A percentile compares a stretch with the other conserved stretches of the same genome.
Evolutionary conservation across 495 filamentous ascomycete species (phyloP).

Genomic region (Aspergillus ostianus): DNA sequence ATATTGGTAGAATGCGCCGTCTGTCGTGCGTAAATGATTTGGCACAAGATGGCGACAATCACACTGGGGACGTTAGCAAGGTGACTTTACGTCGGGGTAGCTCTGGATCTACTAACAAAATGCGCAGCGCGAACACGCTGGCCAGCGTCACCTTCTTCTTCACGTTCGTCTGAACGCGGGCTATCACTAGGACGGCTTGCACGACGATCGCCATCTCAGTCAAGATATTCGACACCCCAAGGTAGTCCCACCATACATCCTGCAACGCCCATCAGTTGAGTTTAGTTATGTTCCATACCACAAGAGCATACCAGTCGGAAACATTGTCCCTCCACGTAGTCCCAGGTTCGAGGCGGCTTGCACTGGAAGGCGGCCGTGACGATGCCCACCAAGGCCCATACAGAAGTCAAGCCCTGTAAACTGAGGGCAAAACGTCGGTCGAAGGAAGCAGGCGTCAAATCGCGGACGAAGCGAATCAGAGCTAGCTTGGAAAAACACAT

Average conservation of each 20-base stretch:
- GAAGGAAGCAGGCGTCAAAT: conserved; percentile 17
- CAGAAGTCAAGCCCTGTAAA: conserved; percentile 23
- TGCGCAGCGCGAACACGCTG: conserved; percentile 33
- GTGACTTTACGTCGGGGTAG: neutral
- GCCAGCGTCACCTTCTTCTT: conserved; percentile 29
- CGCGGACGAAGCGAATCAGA: conserved; percentile 28
- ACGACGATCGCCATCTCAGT: conserved; percentile 39
- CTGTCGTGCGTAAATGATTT: conserved; percentile 29
- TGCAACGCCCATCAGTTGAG: conserved; percentile 18
- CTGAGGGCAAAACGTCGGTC: conserved; percentile 22
- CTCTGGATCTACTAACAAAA: conserved; percentile 29
- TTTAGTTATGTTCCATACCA: neutral
- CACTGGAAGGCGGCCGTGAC: conserved; percentile 45
- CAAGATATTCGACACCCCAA: conserved; percentile 41
- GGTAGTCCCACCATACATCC: conserved; percentile 39
- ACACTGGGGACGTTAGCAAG: conserved; percentile 21
- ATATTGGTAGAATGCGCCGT: conserved; percentile 15
- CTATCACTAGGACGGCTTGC: conserved; percentile 38
- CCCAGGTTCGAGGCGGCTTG: conserved; percentile 35
- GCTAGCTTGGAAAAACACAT: conserved; percentile 37
- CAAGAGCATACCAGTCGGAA: conserved; percentile 32
- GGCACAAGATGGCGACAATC: conserved; percentile 30
- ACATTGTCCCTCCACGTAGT: conserved; percentile 31
- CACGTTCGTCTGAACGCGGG: conserved; percentile 31
- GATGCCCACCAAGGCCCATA: conserved; percentile 35